phyloP scores from a whole-genome alignment of 805 yeast species.

The Groenewaldozyma tartarivorans region DNA sequence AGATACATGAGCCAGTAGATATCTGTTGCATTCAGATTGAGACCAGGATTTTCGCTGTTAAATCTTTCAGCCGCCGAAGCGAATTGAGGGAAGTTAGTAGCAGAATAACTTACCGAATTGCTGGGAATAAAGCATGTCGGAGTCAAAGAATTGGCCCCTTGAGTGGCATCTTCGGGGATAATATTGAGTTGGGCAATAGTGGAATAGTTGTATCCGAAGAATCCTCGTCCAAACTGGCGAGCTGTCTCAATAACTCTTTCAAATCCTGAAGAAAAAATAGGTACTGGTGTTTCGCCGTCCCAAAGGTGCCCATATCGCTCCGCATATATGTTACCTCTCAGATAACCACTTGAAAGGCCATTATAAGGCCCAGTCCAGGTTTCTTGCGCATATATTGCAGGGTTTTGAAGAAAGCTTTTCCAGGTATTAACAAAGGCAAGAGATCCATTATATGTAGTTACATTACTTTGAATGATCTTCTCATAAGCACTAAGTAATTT shows the following conservation, averaged over 20 bases:
- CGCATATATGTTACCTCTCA: constrained; percentile 42
- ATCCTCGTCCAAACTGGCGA: constrained; percentile 48
- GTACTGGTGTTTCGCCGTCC: constrained; percentile 30
- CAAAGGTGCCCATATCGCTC: constrained; percentile 40
- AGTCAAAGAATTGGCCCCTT: constrained; percentile 54
- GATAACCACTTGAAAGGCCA: constrained; percentile 42
- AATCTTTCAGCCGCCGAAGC: constrained; percentile 22
- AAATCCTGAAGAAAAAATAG: constrained; percentile 47
- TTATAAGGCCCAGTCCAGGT: constrained; percentile 41
- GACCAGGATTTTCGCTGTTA: constrained; percentile 28
- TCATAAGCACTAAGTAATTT: constrained; percentile 11
- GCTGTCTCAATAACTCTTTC: constrained; percentile 50
- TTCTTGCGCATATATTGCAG: constrained; percentile 40
- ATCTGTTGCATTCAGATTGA: constrained; percentile 33
- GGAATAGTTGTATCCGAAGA: constrained; percentile 38
- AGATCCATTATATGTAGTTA: constrained; percentile 27
- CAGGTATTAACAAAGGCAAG: constrained; percentile 40
- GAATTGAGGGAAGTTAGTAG: constrained; percentile 16
- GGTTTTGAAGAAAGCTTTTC: constrained; percentile 32
- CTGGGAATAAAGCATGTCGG: constrained; percentile 39
- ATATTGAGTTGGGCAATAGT: constrained; percentile 30
- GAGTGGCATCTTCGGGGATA: constrained; percentile 36
- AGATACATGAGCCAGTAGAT: constrained; percentile 33
- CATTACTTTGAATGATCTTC: constrained; percentile 7
- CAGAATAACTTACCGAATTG: constrained; percentile 17